Base-by-base conservation (phyloP, 139 green algal species). In the Ettlia oleoabundans region DNA sequence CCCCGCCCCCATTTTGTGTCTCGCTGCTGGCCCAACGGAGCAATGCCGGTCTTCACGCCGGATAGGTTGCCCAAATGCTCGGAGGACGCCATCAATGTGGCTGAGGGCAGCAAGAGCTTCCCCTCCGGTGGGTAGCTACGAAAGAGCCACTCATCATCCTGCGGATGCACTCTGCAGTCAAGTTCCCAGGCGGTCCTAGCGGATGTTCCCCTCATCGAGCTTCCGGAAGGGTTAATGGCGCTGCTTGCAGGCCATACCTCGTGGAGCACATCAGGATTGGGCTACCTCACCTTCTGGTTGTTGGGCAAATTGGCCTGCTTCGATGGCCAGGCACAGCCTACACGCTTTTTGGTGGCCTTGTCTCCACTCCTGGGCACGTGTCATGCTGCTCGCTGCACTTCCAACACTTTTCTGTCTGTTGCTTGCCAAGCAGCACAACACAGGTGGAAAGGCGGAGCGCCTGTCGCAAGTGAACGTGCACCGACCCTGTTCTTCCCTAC, bases 61-160 rank as follows among this genome's bases (percentile, higher is more conserved):
- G 65, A 78, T 28, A 89, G 91, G 7, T 66, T 82, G 35, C 40
- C 88, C 1, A 32, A 80, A 3, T 94, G 91, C 61, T 51, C 81
- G 3, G 42, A 65, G 4, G 30, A 65, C 24, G 82, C 88, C 4
- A 26, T 83, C 6, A 66, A 87, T n/a, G 53, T 85, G 19, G 42
- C 67, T 0, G 92, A 95, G 38, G 83, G 88, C 28, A 80, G 85
- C 3, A 95, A 95, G 72, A 91, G 81, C 78, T 95, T 93, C 78
- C 91, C 91, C 66, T 86, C 41, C 19, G 77, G 75, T 81, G 38
- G 32, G 69, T 9, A 5, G 19, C n/a, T n/a, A n/a, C n/a, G n/a
- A n/a, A n/a, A n/a, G n/a, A n/a, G n/a, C n/a, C n/a, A n/a, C n/a
- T n/a, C n/a, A n/a, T n/a, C n/a, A n/a, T n/a, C n/a, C n/a, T n/a